A percentile compares a stretch with the other conserved stretches of the same genome.
phyloP scores from a whole-genome alignment of 345 rosid species.

The Triadica sebifera region DNA sequence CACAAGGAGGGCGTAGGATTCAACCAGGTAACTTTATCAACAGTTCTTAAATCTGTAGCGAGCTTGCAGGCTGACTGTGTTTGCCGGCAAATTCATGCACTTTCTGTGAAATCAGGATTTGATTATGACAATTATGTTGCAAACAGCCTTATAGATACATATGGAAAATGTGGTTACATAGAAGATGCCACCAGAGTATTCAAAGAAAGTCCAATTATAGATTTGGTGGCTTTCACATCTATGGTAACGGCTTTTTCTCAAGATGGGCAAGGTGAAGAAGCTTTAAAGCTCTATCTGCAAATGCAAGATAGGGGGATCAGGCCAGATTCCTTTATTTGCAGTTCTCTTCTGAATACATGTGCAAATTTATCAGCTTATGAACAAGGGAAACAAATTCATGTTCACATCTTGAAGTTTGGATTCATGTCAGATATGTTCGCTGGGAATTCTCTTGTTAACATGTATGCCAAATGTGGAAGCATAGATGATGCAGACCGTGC shows the following conservation, averaged over 20 bases:
- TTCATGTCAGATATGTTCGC: constrained; percentile 51
- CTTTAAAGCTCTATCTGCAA: constrained; percentile 48
- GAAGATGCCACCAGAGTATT: constrained; percentile 48
- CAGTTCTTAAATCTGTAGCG: constrained; percentile 53
- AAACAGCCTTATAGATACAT: constrained; percentile 58
- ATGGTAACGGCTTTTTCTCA: constrained; percentile 57
- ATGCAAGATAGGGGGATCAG: constrained; percentile 39
- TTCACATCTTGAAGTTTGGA: constrained; percentile 52
- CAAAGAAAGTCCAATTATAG: constrained; percentile 29
- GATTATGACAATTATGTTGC: constrained; percentile 40
- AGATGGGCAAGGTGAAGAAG: constrained; percentile 63
- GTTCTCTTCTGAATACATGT: constrained; percentile 60
- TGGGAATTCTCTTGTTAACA: constrained; percentile 62
- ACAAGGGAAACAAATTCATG: constrained; percentile 67
- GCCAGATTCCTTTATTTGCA: constrained; percentile 63
- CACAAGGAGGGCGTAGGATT: constrained; percentile 39
- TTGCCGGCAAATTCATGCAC: constrained; percentile 49
- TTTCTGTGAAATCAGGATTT: constrained; percentile 46
- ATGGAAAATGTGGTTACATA: constrained; percentile 48
- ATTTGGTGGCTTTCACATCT: constrained; percentile 54
- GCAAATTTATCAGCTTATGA: constrained; percentile 66
- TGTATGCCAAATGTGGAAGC: constrained; percentile 68
- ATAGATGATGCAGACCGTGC: constrained; percentile 53
- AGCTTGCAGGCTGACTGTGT: constrained; percentile 31
- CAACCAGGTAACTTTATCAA: constrained; percentile 55